Base-by-base conservation (phyloP, 1,284 basidiomycete species). In the Ustilago bromivora region DNA sequence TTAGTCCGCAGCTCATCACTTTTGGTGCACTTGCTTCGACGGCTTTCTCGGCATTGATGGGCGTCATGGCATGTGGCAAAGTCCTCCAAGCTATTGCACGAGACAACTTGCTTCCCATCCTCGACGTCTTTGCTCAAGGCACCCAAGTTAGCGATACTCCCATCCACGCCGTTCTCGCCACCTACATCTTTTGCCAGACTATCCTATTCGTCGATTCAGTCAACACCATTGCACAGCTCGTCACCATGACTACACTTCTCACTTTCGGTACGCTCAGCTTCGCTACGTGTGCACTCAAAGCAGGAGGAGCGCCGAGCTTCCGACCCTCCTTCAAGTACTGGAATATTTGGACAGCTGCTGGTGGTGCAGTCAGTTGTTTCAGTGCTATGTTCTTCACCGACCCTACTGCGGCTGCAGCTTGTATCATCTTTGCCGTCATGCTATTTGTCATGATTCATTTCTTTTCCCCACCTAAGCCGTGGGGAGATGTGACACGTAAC, bases 401-500 rank as follows among this genome's bases (percentile, higher is more conserved):
- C 36, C 61, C 76, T 11, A 57, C 76, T 34, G 73, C 79, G 31
- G 84, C 84, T 0, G 55, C 60, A 13, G 79, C 71, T 1, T 85
- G 84, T 63, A 78, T 83, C 57, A 73, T 79, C 40, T 70, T 84
- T 43, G 77, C 82, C 38, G 70, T 81, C 40, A 61, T 84, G 61
- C 76, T 85, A 31, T 85, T 85, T 59, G 68, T 80, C 46, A 69
- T 80, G 67, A 84, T 85, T 62, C 83, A 85, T 68, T 73, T 85
- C 19, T 81, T 81, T 51, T 83, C 82, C 7, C 82, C 84, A 40
- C 84, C 84, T 15, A 85, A 85, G 65, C 83, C 84, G 2, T 85
- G 84, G 84, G 84, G 84, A 19, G 84, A 85, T 49, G 82, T 85
- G n/a, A 83, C 84, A 9, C 74, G 83, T 57, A 85, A 85, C 73